Evolutionary conservation across 192 early-diverging fungal genomes (phyloP).

Genomic region (Backusella macrospora): DNA sequence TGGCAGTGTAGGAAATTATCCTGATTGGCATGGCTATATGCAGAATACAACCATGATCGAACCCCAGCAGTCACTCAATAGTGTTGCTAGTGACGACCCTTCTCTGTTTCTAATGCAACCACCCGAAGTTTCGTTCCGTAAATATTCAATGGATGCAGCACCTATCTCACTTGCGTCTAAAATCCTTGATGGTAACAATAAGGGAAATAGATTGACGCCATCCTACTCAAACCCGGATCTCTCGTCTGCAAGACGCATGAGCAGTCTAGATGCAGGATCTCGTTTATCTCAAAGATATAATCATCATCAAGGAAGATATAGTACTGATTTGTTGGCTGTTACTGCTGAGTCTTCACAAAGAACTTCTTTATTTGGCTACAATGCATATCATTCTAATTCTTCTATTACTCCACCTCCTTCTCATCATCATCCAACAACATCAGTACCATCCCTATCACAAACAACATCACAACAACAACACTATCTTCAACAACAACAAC

Average conservation of each 20-base stretch:
- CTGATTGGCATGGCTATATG: constrained; percentile 20
- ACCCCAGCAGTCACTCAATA: neutral
- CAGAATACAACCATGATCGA: constrained; percentile 7
- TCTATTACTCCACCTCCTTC: neutral
- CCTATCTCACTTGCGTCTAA: neutral
- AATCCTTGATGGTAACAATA: neutral
- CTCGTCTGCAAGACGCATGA: constrained; percentile 17
- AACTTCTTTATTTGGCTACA: neutral
- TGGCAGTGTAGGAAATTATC: constrained; percentile 10
- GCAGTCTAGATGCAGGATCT: neutral
- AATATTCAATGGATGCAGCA: constrained; percentile 14
- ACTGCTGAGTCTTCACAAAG: neutral
- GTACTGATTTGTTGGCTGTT: neutral
- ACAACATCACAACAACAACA: no score
- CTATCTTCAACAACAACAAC: constrained; percentile 31
- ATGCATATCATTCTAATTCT: neutral
- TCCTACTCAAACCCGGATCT: constrained; percentile 23
- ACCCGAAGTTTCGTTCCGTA: constrained; percentile 12
- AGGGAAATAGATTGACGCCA: constrained; percentile 13
- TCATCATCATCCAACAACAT: neutral
- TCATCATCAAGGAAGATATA: neutral
- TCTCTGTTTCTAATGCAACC: constrained; percentile 30
- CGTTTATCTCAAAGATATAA: neutral
- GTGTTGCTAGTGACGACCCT: neutral
- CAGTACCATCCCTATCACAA: neutral